These are phyloP conservation scores for Mimosa pudica DNA, from an alignment of 306 rosid species.

Conservation along the genomic window DNA sequence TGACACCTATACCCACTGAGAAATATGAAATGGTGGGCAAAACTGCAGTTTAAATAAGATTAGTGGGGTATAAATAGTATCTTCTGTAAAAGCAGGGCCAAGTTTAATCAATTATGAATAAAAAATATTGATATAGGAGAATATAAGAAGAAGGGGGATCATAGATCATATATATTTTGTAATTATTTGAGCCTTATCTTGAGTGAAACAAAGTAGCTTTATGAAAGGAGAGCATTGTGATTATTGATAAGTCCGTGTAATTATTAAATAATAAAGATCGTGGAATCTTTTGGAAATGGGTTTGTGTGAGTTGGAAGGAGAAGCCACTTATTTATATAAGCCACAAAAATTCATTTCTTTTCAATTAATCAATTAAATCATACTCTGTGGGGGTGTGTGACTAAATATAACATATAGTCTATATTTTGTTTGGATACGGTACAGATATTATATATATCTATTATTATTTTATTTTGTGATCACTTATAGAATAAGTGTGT, in stretches of 20 bases:
- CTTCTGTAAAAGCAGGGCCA: conserved; percentile 18
- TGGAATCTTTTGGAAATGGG: neutral
- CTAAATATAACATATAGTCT: neutral
- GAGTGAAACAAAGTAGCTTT: conserved; percentile 19
- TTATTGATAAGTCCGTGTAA: conserved; percentile 1
- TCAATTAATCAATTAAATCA: neutral
- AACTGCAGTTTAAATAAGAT: neutral
- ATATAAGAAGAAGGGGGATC: neutral
- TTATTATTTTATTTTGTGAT: neutral
- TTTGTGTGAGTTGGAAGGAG: conserved; percentile 11
- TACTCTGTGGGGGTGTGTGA: neutral
- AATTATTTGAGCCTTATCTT: conserved; percentile 33
- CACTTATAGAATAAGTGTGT: neutral
- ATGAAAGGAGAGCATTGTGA: neutral
- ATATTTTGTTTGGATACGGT: neutral
- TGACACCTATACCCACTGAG: conserved; percentile 9
- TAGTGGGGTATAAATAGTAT: conserved; percentile 1
- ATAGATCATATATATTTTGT: neutral
- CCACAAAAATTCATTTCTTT: neutral
- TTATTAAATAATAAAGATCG: neutral
- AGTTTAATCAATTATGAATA: neutral
- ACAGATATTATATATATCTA: neutral
- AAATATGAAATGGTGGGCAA: neutral
- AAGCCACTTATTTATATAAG: neutral
- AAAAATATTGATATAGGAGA: neutral